Base-by-base conservation (phyloP, 768 basidiomycete species). In the Tylopilus subfusipes region DNA sequence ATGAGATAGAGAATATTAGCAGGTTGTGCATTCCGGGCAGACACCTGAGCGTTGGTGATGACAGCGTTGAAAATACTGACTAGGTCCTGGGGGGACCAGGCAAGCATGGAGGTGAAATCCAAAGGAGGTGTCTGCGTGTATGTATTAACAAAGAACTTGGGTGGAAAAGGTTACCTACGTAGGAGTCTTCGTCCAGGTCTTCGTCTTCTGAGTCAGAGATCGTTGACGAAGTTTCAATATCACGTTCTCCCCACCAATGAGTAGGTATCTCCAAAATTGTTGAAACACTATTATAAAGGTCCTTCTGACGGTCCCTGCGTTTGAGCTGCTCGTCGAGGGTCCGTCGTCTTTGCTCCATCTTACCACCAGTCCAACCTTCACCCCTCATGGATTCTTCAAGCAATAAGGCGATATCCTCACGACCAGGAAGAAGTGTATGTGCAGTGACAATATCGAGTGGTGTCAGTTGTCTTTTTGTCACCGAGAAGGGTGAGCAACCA, bases 1-100 rank as follows among this genome's bases (percentile, higher is more conserved):
- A 94, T 80, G 73, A 97, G 82, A 71, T 94, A 97, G 46, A 99
- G 73, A 12, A 83, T 84, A 66, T 96, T 98, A 27, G 96, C 97
- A 16, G 97, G 95, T 31, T 93, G 84, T 3, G 87, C 73, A 70
- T 93, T 86, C 47, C 82, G 81, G 44, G 90, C 76, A 19, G 81
- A 78, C 7, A 91, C 84, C 39, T 74, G 81, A 68, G 85, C 90
- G 62, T 86, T 84, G 22, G 81, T 82, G 67, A 98, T 87, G 33
- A 98, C 73, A 9, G 90, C 84, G 59, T 89, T 83, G 59, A 96
- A 85, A 33, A 95, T 86, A 55, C 80, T 76, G 2, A 90, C 85
- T 10, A 98, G 73, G 13, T 85, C 78, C 38, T 82, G 76, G 4
- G 92, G 90, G 16, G 93, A 88, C 73, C 95, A 98, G 18, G 92